Evolutionary conservation across 2,329 filamentous ascomycete genomes (phyloP).

Genomic region (Dendryphion nanum): DNA sequence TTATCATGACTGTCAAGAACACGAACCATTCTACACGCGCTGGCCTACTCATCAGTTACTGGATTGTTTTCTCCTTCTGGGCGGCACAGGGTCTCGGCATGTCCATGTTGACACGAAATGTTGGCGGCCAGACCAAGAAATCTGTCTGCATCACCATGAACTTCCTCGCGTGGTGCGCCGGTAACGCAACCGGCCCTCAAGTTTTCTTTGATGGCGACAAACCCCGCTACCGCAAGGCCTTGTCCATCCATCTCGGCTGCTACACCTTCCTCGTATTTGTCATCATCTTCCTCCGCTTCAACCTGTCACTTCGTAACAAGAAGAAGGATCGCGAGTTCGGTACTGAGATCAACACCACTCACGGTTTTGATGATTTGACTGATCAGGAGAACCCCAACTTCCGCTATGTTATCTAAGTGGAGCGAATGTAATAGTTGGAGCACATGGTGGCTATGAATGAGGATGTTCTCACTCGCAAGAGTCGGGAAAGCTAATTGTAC

Average conservation of each 20-base stretch:
- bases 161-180: constrained; percentile 68
- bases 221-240: constrained; percentile 68
- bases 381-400: constrained; percentile 62
- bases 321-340: constrained; percentile 53
- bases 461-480: no score
- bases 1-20: constrained; percentile 67
- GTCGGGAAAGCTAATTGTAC: no score
- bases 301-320: constrained; percentile 59
- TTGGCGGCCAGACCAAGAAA: constrained; percentile 74
- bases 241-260: constrained; percentile 67
- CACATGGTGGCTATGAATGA: neutral
- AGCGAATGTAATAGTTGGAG: no score
- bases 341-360: constrained; percentile 43
- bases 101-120: constrained; percentile 66
- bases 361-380: constrained; percentile 64
- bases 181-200: constrained; percentile 62
- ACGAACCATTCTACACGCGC: constrained; percentile 58
- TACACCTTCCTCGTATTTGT: constrained; percentile 61
- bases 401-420: constrained; percentile 52
- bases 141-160: constrained; percentile 65
- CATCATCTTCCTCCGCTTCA: constrained; percentile 58
- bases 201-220: constrained; percentile 50
- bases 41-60: constrained; percentile 71
- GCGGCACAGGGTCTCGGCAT: constrained; percentile 67
- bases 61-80: constrained; percentile 77